phyloP scores from a whole-genome alignment of 805 yeast genomes.

The Barnettozyma wickerhamii region DNA sequence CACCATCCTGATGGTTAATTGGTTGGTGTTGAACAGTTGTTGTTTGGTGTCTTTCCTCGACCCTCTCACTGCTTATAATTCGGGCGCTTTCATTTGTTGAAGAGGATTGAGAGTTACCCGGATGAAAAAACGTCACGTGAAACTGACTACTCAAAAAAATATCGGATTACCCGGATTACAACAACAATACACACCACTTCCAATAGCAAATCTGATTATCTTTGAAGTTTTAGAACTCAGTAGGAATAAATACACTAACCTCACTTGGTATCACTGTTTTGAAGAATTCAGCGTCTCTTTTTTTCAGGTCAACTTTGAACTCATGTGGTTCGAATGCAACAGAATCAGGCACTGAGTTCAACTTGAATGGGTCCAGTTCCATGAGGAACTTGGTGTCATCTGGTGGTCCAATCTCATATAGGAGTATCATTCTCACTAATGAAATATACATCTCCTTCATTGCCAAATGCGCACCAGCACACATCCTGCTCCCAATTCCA shows the following conservation, averaged over 20 bases:
- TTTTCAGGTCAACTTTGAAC: slow-evolving; percentile 31
- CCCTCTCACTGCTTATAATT: background rate
- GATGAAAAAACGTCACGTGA: too few species aligned
- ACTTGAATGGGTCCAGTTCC: slow-evolving; percentile 47
- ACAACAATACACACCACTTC: background rate
- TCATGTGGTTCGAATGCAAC: slow-evolving; percentile 59
- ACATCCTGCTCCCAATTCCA: slow-evolving; percentile 71
- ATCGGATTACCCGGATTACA: background rate
- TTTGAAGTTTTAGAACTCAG: background rate
- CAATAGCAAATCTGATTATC: background rate
- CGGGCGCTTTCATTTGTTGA: background rate
- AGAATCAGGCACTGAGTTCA: slow-evolving; percentile 50
- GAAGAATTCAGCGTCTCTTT: slow-evolving; percentile 25
- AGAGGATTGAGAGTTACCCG: background rate
- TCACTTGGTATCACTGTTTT: slow-evolving; percentile 1
- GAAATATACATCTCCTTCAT: slow-evolving; percentile 59
- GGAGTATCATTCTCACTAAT: slow-evolving; percentile 45
- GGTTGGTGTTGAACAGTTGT: background rate
- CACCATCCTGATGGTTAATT: background rate
- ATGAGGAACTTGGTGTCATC: slow-evolving; percentile 26
- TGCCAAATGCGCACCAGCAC: slow-evolving; percentile 66
- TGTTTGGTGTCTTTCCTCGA: background rate
- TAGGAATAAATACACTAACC: background rate
- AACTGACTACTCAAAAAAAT: too few species aligned
- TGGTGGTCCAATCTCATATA: slow-evolving; percentile 47